These are phyloP conservation scores for Ephemerocybe angulata DNA, from an alignment of 768 basidiomycete genomes.

Conservation along the genomic window DNA sequence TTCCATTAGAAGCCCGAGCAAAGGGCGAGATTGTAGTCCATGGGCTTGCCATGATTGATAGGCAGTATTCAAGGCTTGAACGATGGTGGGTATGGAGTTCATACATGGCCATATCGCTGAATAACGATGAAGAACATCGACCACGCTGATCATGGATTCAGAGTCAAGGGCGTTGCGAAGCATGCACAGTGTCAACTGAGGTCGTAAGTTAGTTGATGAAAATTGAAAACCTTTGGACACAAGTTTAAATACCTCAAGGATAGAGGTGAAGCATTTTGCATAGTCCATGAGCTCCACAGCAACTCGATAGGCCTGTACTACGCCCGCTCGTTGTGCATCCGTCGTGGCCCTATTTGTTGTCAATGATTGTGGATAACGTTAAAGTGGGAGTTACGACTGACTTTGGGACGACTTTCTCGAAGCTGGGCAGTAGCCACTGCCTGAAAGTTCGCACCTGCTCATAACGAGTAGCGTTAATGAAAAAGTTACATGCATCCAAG, in stretches of 20 bases:
- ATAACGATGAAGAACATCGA: slow-evolving; percentile 72
- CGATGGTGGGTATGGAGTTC: slow-evolving; percentile 54
- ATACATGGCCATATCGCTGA: slow-evolving; percentile 76
- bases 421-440: slow-evolving; percentile 72
- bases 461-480: slow-evolving; percentile 59
- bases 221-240: no score
- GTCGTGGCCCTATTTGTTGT: slow-evolving; percentile 14
- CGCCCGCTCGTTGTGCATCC: slow-evolving; percentile 29
- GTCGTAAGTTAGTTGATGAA: neutral
- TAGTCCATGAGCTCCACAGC: slow-evolving; percentile 57
- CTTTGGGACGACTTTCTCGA: slow-evolving; percentile 52
- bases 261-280: slow-evolving; percentile 60
- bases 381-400: slow-evolving; percentile 25
- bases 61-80: slow-evolving; percentile 55
- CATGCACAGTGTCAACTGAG: slow-evolving; percentile 49
- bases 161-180: slow-evolving; percentile 50
- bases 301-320: slow-evolving; percentile 56
- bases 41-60: slow-evolving; percentile 62
- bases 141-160: slow-evolving; percentile 55
- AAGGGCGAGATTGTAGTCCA: slow-evolving; percentile 60
- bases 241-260: slow-evolving; percentile 56
- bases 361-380: neutral
- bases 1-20: slow-evolving; percentile 61
- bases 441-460: slow-evolving; percentile 70
- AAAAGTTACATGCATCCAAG: slow-evolving; percentile 38